Percentiles rank a stretch among this genome's conserved stretches.
phyloP scores from a whole-genome alignment of 2,329 filamentous ascomycete species.

The Xylaria polymorpha region DNA sequence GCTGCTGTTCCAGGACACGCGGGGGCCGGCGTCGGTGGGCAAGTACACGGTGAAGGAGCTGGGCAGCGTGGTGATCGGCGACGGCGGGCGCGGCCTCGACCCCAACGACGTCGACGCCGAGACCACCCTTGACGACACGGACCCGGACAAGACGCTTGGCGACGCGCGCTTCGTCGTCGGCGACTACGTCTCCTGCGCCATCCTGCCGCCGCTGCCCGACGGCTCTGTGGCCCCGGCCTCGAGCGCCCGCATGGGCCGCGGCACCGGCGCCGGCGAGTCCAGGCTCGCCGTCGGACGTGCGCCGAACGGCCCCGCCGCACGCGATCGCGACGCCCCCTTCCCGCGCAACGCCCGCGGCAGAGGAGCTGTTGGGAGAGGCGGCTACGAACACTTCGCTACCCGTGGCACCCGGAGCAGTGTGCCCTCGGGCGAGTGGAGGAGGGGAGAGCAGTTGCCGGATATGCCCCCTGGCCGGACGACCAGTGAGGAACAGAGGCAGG shows the following conservation, averaged over 20 bases:
- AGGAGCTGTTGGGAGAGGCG: constrained; percentile 46
- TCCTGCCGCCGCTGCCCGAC: constrained; percentile 79
- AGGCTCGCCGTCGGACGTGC: constrained; percentile 44
- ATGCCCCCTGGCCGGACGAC: constrained; percentile 51
- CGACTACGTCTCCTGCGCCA: constrained; percentile 86
- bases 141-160: constrained; percentile 77
- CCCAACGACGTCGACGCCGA: constrained; percentile 51
- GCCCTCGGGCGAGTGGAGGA: constrained; percentile 72
- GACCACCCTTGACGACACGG: constrained; percentile 53
- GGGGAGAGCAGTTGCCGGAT: constrained; percentile 72
- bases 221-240: constrained; percentile 77
- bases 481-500: constrained; percentile 61
- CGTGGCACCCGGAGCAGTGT: constrained; percentile 54
- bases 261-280: constrained; percentile 53
- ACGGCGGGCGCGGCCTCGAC: constrained; percentile 59
- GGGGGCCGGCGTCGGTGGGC: constrained; percentile 44
- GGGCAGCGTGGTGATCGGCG: constrained; percentile 83
- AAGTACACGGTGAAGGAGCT: constrained; percentile 83
- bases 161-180: constrained; percentile 88
- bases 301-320: constrained; percentile 34
- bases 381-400: constrained; percentile 54
- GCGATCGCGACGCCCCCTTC: constrained; percentile 12
- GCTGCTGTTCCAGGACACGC: constrained; percentile 83
- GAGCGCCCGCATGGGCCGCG: constrained; percentile 59
- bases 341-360: constrained; percentile 24